Conservation (phyloP, 2,329 filamentous ascomycete species). For the Alternaria consortialis region DNA sequence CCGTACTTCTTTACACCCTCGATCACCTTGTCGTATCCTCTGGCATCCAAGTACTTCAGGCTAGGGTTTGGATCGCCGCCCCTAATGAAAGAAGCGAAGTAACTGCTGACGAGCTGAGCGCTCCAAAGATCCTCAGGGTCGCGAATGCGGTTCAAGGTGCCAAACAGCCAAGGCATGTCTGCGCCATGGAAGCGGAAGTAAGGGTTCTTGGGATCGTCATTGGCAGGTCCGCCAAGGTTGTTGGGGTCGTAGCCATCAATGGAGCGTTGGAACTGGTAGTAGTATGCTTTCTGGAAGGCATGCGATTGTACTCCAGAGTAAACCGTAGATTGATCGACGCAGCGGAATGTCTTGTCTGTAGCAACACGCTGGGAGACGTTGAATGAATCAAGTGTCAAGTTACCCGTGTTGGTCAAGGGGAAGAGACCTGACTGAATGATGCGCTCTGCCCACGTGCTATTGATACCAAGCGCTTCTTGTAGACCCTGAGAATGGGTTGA, state of each 20-base stretch:
- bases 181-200: constrained; percentile 68
- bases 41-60: constrained; percentile 54
- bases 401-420: constrained; percentile 59
- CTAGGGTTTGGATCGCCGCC: constrained; percentile 62
- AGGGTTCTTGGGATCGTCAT: constrained; percentile 61
- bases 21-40: constrained; percentile 57
- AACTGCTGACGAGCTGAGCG: constrained; percentile 56
- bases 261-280: constrained; percentile 68
- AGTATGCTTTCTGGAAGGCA: constrained; percentile 62
- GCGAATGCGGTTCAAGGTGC: constrained; percentile 59
- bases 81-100: constrained; percentile 63
- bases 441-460: constrained; percentile 47
- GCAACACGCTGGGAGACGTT: constrained; percentile 64
- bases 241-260: constrained; percentile 65
- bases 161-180: constrained; percentile 63
- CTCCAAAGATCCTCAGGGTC: constrained; percentile 61
- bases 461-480: constrained; percentile 57
- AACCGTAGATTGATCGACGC: constrained; percentile 67
- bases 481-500: constrained; percentile 56
- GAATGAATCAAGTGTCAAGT: constrained; percentile 65
- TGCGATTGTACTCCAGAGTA: constrained; percentile 58
- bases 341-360: constrained; percentile 68
- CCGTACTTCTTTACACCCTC: constrained; percentile 53
- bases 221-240: constrained; percentile 57
- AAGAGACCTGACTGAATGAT: constrained; percentile 58